Percentiles rank a stretch among this genome's conserved stretches.
Conservation (phyloP, 2,329 filamentous ascomycete genomes). For the Nothomitra cinnamomea region DNA sequence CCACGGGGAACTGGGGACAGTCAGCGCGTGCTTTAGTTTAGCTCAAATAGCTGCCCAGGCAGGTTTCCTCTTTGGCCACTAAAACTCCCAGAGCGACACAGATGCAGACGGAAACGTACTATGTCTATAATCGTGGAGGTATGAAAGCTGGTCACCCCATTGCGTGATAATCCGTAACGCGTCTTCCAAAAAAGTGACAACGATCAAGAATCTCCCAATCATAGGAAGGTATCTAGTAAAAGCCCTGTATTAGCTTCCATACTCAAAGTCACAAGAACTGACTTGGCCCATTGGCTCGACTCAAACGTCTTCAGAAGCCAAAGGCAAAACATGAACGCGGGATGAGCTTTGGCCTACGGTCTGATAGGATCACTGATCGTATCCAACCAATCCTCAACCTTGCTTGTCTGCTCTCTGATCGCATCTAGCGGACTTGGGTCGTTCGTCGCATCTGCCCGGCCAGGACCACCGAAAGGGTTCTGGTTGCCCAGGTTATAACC, state of each 20-base stretch:
- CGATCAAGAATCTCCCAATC: slow-evolving; percentile 92
- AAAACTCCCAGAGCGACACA: neutral
- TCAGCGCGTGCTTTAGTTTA: neutral
- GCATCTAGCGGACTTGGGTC: slow-evolving; percentile 70
- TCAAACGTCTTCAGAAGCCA: neutral
- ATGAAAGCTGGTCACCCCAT: slow-evolving; percentile 88
- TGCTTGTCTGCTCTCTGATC: slow-evolving; percentile 89
- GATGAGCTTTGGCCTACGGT: slow-evolving; percentile 47
- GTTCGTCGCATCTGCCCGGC: slow-evolving; percentile 40
- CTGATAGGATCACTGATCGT: slow-evolving; percentile 78
- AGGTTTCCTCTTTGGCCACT: neutral
- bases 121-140: slow-evolving; percentile 79
- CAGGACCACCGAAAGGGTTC: slow-evolving; percentile 50
- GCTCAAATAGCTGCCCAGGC: neutral
- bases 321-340: neutral
- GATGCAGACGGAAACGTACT: slow-evolving; percentile 43
- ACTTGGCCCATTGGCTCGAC: neutral
- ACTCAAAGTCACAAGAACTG: neutral
- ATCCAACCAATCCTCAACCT: slow-evolving; percentile 90
- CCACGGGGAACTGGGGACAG: slow-evolving; percentile 58
- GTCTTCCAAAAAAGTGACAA: slow-evolving; percentile 96
- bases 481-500: slow-evolving; percentile 71
- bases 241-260: slow-evolving; percentile 18
- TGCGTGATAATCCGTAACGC: slow-evolving; percentile 91
- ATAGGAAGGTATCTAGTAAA: slow-evolving; percentile 60